phyloP scores from a whole-genome alignment of 192 early-diverging fungal genomes.

The Linnemannia hyalina region DNA sequence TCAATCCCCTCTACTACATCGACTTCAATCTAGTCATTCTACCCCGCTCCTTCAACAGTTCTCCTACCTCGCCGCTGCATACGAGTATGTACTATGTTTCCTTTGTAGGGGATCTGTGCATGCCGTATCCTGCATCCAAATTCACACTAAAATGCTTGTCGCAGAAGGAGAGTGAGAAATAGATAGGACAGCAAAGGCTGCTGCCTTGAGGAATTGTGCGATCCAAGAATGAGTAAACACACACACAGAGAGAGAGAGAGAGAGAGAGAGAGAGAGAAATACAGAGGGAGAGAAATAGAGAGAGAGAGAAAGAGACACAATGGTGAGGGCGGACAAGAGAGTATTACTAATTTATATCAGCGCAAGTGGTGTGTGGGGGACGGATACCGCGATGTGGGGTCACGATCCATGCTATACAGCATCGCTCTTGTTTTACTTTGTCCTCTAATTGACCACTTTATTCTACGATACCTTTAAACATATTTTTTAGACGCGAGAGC shows the following conservation, averaged over 20 bases:
- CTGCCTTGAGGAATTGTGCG: too few species aligned
- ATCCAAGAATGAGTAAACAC: neutral
- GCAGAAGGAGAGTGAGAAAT: too few species aligned
- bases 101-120: neutral
- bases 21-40: constrained; percentile 5
- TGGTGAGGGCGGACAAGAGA: too few species aligned
- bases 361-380: too few species aligned
- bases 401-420: too few species aligned
- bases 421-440: too few species aligned
- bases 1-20: constrained; percentile 16
- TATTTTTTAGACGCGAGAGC: constrained; percentile 14
- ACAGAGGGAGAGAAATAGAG: neutral
- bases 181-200: too few species aligned
- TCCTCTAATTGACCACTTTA: neutral
- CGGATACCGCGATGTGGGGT: too few species aligned
- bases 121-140: neutral
- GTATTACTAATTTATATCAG: too few species aligned
- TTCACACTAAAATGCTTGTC: too few species aligned
- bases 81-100: constrained; percentile 22
- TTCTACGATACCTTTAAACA: neutral
- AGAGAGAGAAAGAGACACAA: neutral
- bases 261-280: neutral
- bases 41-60: constrained; percentile 27
- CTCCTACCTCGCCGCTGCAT: constrained; percentile 16
- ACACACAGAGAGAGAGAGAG: neutral